Base-by-base conservation (phyloP, 768 basidiomycete species). In the Agrocybe pediades region DNA sequence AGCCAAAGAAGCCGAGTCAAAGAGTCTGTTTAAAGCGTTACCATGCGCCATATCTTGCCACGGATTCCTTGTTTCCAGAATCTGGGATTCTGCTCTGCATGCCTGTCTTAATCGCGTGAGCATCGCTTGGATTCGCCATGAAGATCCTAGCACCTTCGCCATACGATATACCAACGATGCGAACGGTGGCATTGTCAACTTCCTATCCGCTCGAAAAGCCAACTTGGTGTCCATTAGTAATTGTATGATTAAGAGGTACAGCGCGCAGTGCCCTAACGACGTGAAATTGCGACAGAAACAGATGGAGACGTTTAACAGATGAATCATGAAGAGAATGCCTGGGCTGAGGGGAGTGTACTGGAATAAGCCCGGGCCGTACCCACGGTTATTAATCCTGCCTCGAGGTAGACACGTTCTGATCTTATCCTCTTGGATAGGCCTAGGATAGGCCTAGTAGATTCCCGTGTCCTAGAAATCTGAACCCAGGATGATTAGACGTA, bases 371-470 rank as follows among this genome's bases (percentile, higher is more conserved):
- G 56, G 56, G 52, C 56, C 51, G 58, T 63, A 54, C 59, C 53
- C 62, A 60, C 62, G 62, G 54, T 43, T 46, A 58, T 59, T 60
- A 54, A 58, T 51, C 54, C 42, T 51, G 63, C 63, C 63, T 64
- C 63, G 74, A 74, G 77, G 76, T 63, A 56, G 59, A 67, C 78
- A 79, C 78, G 78, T 79, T 68, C 55, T 74, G 74, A 76, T 77
- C 72, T 72, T 70, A 68, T 71, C 70, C 72, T 62, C 70, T 68
- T 60, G 60, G 48, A 41, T 54, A 65, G 66, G 62, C 56, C 68
- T 60, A 56, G 58, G 62, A n/a, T 58, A 54, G 57, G 58, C 65
- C 62, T 68, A 61, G 58, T 62, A 60, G 65, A 67, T 67, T 62
- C 60, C 67, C 65, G 66, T 61, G 59, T 54, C 55, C 61, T 62